phyloP scores from a whole-genome alignment of 805 yeast species.

The Vanderwaltozyma polyspora region DNA sequence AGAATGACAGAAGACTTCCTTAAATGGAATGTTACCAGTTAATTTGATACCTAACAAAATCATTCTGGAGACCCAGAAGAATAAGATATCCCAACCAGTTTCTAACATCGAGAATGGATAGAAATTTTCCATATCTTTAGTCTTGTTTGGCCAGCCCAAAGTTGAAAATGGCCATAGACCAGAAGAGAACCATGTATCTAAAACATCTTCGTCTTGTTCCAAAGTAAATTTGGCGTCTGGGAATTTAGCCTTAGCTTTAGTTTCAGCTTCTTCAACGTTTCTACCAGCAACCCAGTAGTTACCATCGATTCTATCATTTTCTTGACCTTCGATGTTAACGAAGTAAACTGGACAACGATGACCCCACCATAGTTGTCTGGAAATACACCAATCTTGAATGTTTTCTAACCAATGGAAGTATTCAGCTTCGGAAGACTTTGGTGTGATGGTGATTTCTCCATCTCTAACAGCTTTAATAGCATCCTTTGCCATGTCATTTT shows the following conservation, averaged over 20 bases:
- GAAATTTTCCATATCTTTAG: conserved; percentile 63
- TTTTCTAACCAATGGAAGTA: conserved; percentile 92
- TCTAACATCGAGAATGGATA: conserved; percentile 91
- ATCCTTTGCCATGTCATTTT: conserved; percentile 74
- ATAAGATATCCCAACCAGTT: conserved; percentile 98
- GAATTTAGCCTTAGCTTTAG: conserved; percentile 66
- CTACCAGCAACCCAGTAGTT: conserved; percentile 89
- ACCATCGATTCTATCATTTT: conserved; percentile 49
- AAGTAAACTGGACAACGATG: conserved; percentile 96
- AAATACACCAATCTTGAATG: conserved; percentile 98
- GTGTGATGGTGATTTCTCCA: conserved; percentile 73
- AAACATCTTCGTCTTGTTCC: conserved; percentile 94
- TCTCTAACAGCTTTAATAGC: conserved; percentile 77
- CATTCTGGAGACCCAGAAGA: conserved; percentile 99
- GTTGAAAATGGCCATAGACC: conserved; percentile 98
- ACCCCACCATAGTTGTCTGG: conserved; percentile 93
- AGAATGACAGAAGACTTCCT: conserved; percentile 95
- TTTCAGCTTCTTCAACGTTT: conserved; percentile 67
- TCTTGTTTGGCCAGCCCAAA: conserved; percentile 85
- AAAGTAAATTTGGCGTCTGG: conserved; percentile 59
- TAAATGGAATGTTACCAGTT: conserved; percentile 86
- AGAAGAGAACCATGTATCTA: conserved; percentile 98
- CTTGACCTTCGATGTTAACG: conserved; percentile 64
- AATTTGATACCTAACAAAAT: conserved; percentile 80
- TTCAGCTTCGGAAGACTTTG: conserved; percentile 85